phyloP scores from a whole-genome alignment of 257 asterid species.

The Solanum neorickii region DNA sequence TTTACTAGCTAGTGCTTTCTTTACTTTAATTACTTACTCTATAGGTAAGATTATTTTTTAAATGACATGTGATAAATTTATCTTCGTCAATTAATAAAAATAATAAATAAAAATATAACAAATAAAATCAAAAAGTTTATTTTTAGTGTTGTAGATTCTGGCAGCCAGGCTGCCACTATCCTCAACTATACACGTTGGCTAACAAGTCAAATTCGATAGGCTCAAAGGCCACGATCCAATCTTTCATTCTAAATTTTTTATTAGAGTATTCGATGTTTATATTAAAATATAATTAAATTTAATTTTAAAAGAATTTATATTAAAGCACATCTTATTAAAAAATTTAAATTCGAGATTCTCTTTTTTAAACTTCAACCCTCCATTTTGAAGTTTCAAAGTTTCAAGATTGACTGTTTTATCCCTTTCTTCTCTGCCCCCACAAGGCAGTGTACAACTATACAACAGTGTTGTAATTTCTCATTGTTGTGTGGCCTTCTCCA shows the following conservation, averaged over 20 bases:
- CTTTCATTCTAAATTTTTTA: no score
- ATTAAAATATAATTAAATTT: no score
- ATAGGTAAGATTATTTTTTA: background rate
- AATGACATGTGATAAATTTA: background rate
- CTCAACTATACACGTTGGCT: background rate
- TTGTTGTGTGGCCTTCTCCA: background rate
- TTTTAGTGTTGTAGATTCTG: background rate
- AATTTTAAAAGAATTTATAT: accelerated
- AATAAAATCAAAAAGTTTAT: background rate
- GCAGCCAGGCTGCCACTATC: background rate
- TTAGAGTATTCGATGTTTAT: no score
- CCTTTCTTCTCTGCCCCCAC: background rate
- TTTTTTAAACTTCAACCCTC: background rate
- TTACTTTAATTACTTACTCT: background rate
- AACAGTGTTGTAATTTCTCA: background rate
- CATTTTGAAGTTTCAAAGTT: background rate
- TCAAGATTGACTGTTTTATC: background rate
- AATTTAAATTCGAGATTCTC: accelerated
- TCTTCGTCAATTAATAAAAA: background rate
- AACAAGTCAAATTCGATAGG: background rate
- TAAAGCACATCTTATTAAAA: accelerated
- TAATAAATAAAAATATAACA: background rate
- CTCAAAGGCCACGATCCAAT: background rate
- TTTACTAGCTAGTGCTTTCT: background rate
- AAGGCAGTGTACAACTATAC: background rate